These are phyloP conservation scores for Apiotrichum mycotoxinovorans DNA, from an alignment of 1,284 basidiomycete genomes.

Conservation along the genomic window DNA sequence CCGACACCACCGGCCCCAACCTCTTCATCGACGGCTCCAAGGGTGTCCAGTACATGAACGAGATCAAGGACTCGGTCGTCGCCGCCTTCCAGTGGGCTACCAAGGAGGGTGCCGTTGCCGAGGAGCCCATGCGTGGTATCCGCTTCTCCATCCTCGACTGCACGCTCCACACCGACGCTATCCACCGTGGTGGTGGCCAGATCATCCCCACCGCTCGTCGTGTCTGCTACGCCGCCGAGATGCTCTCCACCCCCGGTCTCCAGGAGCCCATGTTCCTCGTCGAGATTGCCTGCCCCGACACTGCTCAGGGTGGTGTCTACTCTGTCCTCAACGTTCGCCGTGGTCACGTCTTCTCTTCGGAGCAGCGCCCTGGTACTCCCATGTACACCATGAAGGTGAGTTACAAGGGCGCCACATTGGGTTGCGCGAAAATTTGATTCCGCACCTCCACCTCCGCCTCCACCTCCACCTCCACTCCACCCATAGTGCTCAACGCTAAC, in stretches of 20 bases:
- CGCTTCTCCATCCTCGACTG: conserved; percentile 57
- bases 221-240: conserved; percentile 90
- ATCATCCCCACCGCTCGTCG: conserved; percentile 98
- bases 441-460: too few species aligned
- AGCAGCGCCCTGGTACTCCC: conserved; percentile 94
- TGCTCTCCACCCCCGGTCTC: conserved; percentile 85
- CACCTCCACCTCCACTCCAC: neutral
- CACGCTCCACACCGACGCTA: conserved; percentile 65
- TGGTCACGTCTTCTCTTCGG: conserved; percentile 97
- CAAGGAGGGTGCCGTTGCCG: conserved; percentile 93
- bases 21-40: conserved; percentile 97
- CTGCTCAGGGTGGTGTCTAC: conserved; percentile 98
- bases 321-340: conserved; percentile 90
- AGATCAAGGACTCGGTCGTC: conserved; percentile 99
- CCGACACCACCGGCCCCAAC: conserved; percentile 96
- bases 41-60: conserved; percentile 95
- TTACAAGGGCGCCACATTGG: neutral
- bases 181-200: conserved; percentile 99
- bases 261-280: conserved; percentile 99
- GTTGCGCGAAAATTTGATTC: conserved; percentile 35
- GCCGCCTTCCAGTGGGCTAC: conserved; percentile 99
- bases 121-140: conserved; percentile 98
- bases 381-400: conserved; percentile 96
- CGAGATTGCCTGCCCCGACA: conserved; percentile 98
- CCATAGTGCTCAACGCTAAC: neutral